These are phyloP conservation scores for Podospora bellae-mahoneyi DNA, from an alignment of 495 filamentous ascomycete species.

Conservation along the genomic window DNA sequence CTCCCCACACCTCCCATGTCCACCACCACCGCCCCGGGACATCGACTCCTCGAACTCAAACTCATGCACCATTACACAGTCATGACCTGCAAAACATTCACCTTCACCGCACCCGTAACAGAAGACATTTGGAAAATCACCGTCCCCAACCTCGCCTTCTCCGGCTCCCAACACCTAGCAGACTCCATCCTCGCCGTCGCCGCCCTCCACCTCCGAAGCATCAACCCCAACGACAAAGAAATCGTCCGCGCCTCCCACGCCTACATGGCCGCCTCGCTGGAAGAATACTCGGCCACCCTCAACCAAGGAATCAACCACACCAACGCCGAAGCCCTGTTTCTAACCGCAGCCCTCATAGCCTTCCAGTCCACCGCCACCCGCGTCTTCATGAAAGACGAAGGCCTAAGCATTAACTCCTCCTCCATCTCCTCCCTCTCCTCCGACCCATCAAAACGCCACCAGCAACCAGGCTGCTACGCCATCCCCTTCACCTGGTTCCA, in stretches of 20 bases:
- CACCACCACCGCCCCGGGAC: slow-evolving; percentile 36
- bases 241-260: slow-evolving; percentile 53
- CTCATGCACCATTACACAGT: slow-evolving; percentile 56
- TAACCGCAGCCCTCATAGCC: slow-evolving; percentile 53
- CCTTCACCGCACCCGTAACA: slow-evolving; percentile 45
- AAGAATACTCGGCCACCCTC: slow-evolving; percentile 51
- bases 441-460: slow-evolving; percentile 9
- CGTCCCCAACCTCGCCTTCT: slow-evolving; percentile 54
- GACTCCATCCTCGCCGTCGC: slow-evolving; percentile 57
- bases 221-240: slow-evolving; percentile 48
- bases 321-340: slow-evolving; percentile 55
- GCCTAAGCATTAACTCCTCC: slow-evolving; percentile 13
- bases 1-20: slow-evolving; percentile 37
- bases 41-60: slow-evolving; percentile 50
- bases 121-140: slow-evolving; percentile 52
- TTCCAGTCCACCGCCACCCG: slow-evolving; percentile 57
- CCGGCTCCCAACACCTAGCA: slow-evolving; percentile 49
- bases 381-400: slow-evolving; percentile 48
- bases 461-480: slow-evolving; percentile 35
- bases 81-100: slow-evolving; percentile 51
- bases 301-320: slow-evolving; percentile 46
- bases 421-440: background rate
- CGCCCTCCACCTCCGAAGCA: slow-evolving; percentile 51
- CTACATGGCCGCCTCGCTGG: slow-evolving; percentile 55
- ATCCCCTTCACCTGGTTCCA: slow-evolving; percentile 56